A percentile compares a stretch with the other conserved stretches of the same genome.
Conservation (phyloP, 2,329 filamentous ascomycete genomes). For the Ceratocystis ficicola region DNA sequence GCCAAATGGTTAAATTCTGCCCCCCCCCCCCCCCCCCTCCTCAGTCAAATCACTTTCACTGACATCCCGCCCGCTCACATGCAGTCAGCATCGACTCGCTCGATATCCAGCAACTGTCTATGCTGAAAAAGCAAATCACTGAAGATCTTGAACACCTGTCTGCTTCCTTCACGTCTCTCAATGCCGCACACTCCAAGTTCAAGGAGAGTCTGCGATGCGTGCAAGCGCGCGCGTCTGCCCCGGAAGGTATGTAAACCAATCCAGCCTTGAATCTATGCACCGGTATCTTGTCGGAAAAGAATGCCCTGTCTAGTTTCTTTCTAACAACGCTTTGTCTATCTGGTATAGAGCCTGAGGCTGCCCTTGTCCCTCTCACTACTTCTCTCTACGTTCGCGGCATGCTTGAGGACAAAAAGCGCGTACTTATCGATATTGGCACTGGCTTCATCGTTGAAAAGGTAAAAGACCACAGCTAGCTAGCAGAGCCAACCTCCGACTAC, state of each 20-base stretch:
- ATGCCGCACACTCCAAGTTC: slow-evolving; percentile 83
- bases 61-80: background rate
- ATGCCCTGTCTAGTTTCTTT: background rate
- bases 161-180: slow-evolving; percentile 76
- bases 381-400: slow-evolving; percentile 86
- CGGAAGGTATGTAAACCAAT: slow-evolving; percentile 5
- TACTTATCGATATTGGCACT: slow-evolving; percentile 85
- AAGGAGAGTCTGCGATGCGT: slow-evolving; percentile 77
- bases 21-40: background rate
- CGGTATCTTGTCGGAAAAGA: background rate
- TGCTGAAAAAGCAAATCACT: slow-evolving; percentile 92
- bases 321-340: background rate
- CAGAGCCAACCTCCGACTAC: background rate
- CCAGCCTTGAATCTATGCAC: background rate
- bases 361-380: slow-evolving; percentile 88
- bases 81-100: slow-evolving; percentile 57
- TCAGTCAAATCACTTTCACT: background rate
- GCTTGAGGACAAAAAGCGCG: slow-evolving; percentile 59
- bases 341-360: slow-evolving; percentile 36
- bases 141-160: slow-evolving; percentile 93
- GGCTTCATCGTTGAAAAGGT: slow-evolving; percentile 94
- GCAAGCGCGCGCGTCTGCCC: slow-evolving; percentile 31
- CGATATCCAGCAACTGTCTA: slow-evolving; percentile 70
- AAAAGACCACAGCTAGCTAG: background rate
- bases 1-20: too few relatives aligned